Evolutionary conservation across 768 basidiomycete genomes (phyloP), one percentile per base, ranked within the genome.

Genomic region (Trametopsis cervina): DNA sequence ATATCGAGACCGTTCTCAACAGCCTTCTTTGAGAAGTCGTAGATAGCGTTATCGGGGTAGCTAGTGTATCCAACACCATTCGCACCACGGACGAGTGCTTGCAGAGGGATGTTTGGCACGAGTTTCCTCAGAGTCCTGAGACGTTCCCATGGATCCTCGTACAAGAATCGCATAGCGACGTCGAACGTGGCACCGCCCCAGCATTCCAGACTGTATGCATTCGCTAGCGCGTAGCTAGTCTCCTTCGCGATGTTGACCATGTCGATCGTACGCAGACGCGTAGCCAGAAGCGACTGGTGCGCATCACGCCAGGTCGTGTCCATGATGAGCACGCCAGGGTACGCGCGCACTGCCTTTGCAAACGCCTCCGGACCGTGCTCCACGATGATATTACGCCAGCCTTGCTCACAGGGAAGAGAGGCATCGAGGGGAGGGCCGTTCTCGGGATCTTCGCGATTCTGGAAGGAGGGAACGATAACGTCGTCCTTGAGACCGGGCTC

Each of bases 181-280:
- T 98, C 95, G 63, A 99, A 99, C 2, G 96, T 98, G 29, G 95
- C 94, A 52, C 94, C 93, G 60, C 96, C 96, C 96, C 96, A 99
- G 74, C 94, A 97, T 65, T 99, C 96, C 54, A 99, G 69, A 63
- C 89, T 88, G 72, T 91, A 99, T 6, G 96, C 90, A 62, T 98
- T 98, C 21, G 89, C 81, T 37, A 99, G 75, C 1, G 95, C 95
- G 64, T 89, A 86, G 61, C 87, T 90, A 1, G 96, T 98, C 75
- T 96, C 93, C 67, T 89, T 96, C 45, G 96, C 96, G 54, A 99
- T 97, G 70, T 96, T 97, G 56, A 83, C 89, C 82, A 98, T 98
- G 62, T 99, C 96, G 54, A 86, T 82, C 9, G 96, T 98, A 54
- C 96, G 82, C 42, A 99, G 76, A 52, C 96, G 87, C 23, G 96